These are phyloP conservation scores for Diddensiella transvaalensis DNA, from an alignment of 805 yeast genomes.

Conservation along the genomic window DNA sequence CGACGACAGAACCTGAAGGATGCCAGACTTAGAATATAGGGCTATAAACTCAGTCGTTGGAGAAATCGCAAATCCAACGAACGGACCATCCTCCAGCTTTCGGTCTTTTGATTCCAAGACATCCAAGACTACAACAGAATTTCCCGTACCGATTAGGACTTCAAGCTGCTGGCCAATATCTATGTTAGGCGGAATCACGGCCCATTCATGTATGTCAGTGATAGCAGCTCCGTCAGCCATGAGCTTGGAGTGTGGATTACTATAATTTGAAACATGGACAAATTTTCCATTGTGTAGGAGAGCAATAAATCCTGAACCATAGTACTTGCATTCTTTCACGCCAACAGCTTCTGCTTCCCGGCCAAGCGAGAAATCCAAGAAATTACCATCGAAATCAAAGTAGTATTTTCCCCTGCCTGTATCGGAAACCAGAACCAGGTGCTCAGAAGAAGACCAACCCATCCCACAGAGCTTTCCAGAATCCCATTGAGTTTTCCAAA, in stretches of 20 bases:
- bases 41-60: slow-evolving; percentile 59
- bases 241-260: slow-evolving; percentile 32
- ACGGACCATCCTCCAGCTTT: slow-evolving; percentile 47
- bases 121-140: slow-evolving; percentile 25
- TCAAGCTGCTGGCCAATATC: slow-evolving; percentile 29
- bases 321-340: slow-evolving; percentile 39
- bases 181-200: slow-evolving; percentile 27
- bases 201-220: slow-evolving; percentile 30
- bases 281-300: slow-evolving; percentile 42
- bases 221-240: slow-evolving; percentile 18
- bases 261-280: slow-evolving; percentile 38
- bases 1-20: slow-evolving; percentile 48
- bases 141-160: slow-evolving; percentile 27
- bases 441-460: slow-evolving; percentile 51
- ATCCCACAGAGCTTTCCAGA: slow-evolving; percentile 51
- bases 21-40: slow-evolving; percentile 41
- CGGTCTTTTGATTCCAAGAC: slow-evolving; percentile 36
- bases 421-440: slow-evolving; percentile 52
- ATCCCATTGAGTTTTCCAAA: slow-evolving; percentile 34
- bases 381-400: slow-evolving; percentile 63
- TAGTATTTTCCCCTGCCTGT: slow-evolving; percentile 55
- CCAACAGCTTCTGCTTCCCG: slow-evolving; percentile 34
- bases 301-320: slow-evolving; percentile 44
- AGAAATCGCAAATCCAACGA: slow-evolving; percentile 37
- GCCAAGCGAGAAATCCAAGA: slow-evolving; percentile 48